Evolutionary conservation across 306 rosid genomes (phyloP).

Genomic region (Trifolium repens): DNA sequence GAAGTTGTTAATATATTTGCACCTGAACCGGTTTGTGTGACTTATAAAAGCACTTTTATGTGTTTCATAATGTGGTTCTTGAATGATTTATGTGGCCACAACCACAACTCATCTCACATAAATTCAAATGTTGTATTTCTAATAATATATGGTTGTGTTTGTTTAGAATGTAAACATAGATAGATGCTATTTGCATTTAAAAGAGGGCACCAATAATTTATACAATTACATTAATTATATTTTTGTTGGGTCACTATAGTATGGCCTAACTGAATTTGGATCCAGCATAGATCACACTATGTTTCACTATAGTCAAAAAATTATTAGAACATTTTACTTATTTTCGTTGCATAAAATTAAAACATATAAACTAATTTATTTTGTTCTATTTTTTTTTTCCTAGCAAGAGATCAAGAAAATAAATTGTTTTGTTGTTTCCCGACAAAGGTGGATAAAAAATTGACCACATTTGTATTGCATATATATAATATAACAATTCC

Average conservation of each 20-base stretch:
- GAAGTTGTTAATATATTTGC: too few relatives aligned
- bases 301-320: background rate
- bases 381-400: background rate
- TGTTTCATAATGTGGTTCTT: too few relatives aligned
- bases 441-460: conserved; percentile 27
- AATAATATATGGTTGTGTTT: background rate
- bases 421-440: conserved; percentile 16
- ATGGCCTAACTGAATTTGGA: background rate
- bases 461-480: conserved; percentile 35
- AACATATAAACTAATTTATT: too few relatives aligned
- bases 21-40: too few relatives aligned
- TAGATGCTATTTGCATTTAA: conserved; percentile 34
- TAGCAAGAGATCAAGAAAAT: conserved; percentile 20
- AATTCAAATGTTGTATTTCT: too few relatives aligned
- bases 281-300: background rate
- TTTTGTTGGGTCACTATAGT: conserved; percentile 31
- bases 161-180: conserved; percentile 39
- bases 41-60: too few relatives aligned
- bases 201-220: conserved; percentile 52
- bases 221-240: conserved; percentile 61
- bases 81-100: too few relatives aligned
- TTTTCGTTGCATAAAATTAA: too few relatives aligned
- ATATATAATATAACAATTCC: too few relatives aligned
- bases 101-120: too few relatives aligned
- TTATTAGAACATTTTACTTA: too few relatives aligned